Percentiles rank a stretch among this genome's conserved stretches.
Evolutionary conservation across 75 land plant species (phyloP).

Genomic region (Gnetum montanum): DNA sequence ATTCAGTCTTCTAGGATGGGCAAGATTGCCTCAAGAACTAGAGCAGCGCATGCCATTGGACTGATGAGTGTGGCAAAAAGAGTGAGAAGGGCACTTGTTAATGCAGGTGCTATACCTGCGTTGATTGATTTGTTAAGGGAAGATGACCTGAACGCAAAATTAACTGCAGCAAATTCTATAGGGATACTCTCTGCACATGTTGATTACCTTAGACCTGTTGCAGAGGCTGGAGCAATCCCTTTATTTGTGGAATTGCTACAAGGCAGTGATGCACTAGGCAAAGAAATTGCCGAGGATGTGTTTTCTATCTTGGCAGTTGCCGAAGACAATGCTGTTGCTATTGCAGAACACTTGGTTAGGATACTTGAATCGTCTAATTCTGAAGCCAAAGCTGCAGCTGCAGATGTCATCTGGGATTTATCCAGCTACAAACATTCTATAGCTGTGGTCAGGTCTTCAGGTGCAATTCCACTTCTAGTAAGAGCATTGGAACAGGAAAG

Average conservation of each 20-base stretch:
- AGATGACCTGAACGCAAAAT: conserved; percentile 19
- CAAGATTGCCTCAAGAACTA: conserved; percentile 25
- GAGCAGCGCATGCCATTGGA: conserved; percentile 34
- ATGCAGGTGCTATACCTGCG: conserved; percentile 21
- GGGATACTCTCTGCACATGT: conserved; percentile 34
- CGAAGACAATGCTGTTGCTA: conserved; percentile 29
- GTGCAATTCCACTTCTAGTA: conserved; percentile 30
- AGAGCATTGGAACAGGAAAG: conserved; percentile 12
- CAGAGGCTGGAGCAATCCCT: conserved; percentile 35
- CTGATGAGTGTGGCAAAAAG: conserved; percentile 16
- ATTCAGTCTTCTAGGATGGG: conserved; percentile 22
- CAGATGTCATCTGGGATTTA: conserved; percentile 40
- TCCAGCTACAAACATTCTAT: conserved; percentile 25
- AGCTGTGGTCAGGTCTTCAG: conserved; percentile 21
- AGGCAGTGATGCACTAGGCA: conserved; percentile 22
- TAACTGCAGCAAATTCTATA: conserved; percentile 30
- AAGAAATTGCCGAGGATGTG: conserved; percentile 38
- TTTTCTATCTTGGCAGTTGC: conserved; percentile 35
- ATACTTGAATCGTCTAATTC: conserved; percentile 19
- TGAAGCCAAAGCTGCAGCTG: conserved; percentile 35
- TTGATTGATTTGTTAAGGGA: conserved; percentile 19
- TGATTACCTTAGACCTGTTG: conserved; percentile 27
- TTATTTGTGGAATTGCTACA: conserved; percentile 27
- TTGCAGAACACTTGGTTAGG: conserved; percentile 28
- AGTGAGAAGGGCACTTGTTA: conserved; percentile 18